Base-by-base conservation (phyloP, 208 protist genomes). In the Phytomonas serpens region DNA sequence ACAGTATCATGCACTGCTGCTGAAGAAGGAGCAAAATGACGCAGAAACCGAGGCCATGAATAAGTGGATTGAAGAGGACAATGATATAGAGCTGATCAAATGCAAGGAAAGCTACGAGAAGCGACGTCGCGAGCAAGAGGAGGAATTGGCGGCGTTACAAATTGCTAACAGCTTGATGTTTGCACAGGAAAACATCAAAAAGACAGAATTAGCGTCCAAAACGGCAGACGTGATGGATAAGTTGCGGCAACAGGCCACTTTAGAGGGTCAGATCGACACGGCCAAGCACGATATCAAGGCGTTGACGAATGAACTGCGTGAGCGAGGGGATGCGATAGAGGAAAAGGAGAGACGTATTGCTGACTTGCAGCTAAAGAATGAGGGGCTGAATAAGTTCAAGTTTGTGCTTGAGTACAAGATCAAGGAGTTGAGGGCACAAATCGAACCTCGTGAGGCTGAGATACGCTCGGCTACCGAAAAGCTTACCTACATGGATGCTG, bases 331-430 rank as follows among this genome's bases (percentile, higher is more conserved):
- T 68, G 98, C 96, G 27, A 98, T 98, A 42, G 79, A 84, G 3
- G 98, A 99, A 72, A 99, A 99, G 85, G 98, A 99, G 69, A 95
- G 96, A 47, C 88, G 95, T 69, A 98, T 99, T 31, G 87, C 95
- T 74, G 97, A 99, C 67, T 82, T 99, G 37, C 97, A 97, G 74
- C 98, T 97, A 76, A 99, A 99, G 86, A 99, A 99, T 77, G 94
- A 99, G 78, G 97, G 99, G 82, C 82, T 99, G 37, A 97, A 99
- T 72, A 99, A 99, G 85, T 99, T 99, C 86, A 98, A 98, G 80
- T 99, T 99, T 79, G 98, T 99, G 73, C 87, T 99, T 31, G 97
- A 99, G 81, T 98, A 99, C 89, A 99, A 99, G 85, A 99, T 99
- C 66, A 95, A 93, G 67, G 97, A 99, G 78, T 93, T 99, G 38